phyloP scores from a whole-genome alignment of 1,284 basidiomycete species.

The Cryptococcus wingfieldii region DNA sequence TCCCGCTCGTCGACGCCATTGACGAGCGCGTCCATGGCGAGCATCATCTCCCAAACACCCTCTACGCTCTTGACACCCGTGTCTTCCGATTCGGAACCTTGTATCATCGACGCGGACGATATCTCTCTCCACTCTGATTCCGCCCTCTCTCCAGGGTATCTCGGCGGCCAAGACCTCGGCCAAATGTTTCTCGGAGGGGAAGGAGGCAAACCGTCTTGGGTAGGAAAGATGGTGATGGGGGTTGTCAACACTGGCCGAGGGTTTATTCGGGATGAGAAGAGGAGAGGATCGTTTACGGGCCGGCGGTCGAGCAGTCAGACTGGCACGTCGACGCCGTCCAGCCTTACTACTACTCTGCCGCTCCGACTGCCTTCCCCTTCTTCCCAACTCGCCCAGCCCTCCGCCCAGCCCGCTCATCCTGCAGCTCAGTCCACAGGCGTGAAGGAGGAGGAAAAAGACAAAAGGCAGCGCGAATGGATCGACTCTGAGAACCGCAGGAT shows the following conservation, averaged over 20 bases:
- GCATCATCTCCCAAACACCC: constrained; percentile 3
- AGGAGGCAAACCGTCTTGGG: constrained; percentile 25
- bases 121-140: no score
- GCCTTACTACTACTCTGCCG: no score
- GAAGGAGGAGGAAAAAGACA: no score
- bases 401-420: no score
- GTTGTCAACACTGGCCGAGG: constrained; percentile 24
- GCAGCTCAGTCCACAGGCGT: no score
- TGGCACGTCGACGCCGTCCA: no score
- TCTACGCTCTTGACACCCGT: constrained; percentile 10
- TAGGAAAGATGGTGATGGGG: constrained; percentile 42
- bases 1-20: background rate
- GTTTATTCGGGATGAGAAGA: constrained; percentile 19
- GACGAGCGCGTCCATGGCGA: constrained; percentile 3
- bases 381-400: no score
- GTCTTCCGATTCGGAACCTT: constrained; percentile 4
- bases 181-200: background rate
- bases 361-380: no score
- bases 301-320: no score
- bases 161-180: no score
- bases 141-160: no score
- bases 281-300: background rate
- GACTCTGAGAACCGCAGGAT: constrained; percentile 32
- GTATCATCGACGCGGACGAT: background rate
- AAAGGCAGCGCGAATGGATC: constrained; percentile 25